Percentiles rank a stretch among this genome's conserved stretches.
These are phyloP conservation scores for Pyronema omphalodes DNA, from an alignment of 495 filamentous ascomycete species.

Conservation along the genomic window DNA sequence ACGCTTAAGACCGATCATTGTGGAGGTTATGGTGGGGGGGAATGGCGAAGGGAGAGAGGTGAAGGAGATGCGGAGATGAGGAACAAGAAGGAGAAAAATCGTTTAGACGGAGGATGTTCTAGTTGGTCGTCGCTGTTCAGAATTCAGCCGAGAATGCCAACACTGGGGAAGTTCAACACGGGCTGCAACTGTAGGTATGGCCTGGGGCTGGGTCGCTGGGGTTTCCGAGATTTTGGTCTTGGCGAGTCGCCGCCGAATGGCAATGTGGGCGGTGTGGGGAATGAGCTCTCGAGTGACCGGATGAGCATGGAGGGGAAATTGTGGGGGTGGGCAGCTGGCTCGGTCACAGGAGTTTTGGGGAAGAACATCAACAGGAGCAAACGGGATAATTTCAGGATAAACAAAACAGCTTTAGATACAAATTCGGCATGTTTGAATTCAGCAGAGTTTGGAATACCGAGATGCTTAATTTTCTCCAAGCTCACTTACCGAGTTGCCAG, in stretches of 20 bases:
- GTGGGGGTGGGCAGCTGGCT: too few species aligned
- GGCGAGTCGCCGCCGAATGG: not conserved
- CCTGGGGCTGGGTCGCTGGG: too few species aligned
- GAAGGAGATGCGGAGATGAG: not conserved
- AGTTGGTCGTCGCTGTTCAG: not conserved
- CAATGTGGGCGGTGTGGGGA: not conserved
- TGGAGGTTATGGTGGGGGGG: not conserved
- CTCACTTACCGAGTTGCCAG: too few species aligned
- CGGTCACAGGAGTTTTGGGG: too few species aligned
- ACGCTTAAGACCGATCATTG: constrained; percentile 28
- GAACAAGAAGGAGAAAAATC: not conserved
- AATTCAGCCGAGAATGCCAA: not conserved
- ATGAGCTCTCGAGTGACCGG: not conserved
- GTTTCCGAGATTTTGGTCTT: not conserved
- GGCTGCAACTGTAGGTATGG: too few species aligned
- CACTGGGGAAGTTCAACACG: too few species aligned
- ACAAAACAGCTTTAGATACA: too few species aligned
- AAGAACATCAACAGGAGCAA: too few species aligned
- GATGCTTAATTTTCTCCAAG: too few species aligned
- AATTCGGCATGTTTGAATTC: too few species aligned
- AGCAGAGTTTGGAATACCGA: too few species aligned
- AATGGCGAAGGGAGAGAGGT: not conserved
- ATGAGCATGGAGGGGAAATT: not conserved
- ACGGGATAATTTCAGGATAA: too few species aligned
- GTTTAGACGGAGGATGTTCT: not conserved